phyloP scores from a whole-genome alignment of 2,329 filamentous ascomycete species.

The Fusarium sp. region DNA sequence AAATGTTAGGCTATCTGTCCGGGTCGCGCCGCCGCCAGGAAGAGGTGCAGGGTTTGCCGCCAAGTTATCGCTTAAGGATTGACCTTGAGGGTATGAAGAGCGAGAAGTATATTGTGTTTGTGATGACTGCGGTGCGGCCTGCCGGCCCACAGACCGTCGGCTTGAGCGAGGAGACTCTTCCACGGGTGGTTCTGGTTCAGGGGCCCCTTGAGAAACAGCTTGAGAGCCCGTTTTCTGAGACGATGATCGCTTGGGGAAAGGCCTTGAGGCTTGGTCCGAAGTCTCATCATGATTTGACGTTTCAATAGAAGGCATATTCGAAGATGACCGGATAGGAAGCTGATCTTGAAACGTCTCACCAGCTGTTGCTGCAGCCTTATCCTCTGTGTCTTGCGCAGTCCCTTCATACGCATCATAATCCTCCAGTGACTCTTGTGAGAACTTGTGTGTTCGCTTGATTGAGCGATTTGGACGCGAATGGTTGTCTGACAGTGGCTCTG shows the following conservation, averaged over 20 bases:
- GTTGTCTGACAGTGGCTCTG: conserved; percentile 69
- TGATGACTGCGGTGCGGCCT: conserved; percentile 33
- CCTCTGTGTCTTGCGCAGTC: conserved; percentile 49
- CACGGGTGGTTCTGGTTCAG: conserved; percentile 41
- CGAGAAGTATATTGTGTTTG: conserved; percentile 46
- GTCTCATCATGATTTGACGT: conserved; percentile 65
- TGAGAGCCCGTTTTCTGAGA: conserved; percentile 64
- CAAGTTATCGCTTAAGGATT: conserved; percentile 47
- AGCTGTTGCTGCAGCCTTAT: conserved; percentile 33
- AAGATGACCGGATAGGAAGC: conserved; percentile 51
- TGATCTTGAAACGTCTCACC: conserved; percentile 48
- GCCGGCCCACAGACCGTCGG: conserved; percentile 35
- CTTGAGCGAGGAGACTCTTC: conserved; percentile 61
- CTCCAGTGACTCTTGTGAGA: conserved; percentile 57
- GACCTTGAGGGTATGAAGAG: conserved; percentile 43
- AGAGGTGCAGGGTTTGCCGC: conserved; percentile 69
- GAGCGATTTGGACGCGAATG: conserved; percentile 70
- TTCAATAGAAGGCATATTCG: conserved; percentile 68
- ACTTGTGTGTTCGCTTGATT: conserved; percentile 62
- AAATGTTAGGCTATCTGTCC: conserved; percentile 83
- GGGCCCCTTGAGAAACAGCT: conserved; percentile 51
- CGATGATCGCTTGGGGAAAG: conserved; percentile 67
- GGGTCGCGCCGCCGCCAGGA: conserved; percentile 73
- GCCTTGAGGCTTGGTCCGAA: conserved; percentile 41
- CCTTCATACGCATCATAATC: conserved; percentile 62